Conservation (phyloP, 2,329 filamentous ascomycete genomes). For the Aspergillus fumigatus region DNA sequence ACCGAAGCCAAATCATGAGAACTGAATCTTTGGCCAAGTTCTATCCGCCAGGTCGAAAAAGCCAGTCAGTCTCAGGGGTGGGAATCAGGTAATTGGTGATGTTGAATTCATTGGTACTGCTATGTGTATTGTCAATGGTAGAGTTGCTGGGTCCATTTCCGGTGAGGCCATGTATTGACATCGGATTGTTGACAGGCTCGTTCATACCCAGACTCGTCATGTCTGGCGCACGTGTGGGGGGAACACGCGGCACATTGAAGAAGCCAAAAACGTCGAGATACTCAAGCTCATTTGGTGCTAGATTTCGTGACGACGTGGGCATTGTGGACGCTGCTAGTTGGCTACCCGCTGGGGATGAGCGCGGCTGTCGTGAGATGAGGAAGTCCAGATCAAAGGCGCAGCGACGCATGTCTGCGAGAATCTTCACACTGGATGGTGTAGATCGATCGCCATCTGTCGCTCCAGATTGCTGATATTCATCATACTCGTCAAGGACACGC, state of each 20-base stretch:
- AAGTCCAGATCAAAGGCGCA: constrained; percentile 89
- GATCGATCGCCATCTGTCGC: constrained; percentile 63
- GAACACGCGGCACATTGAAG: constrained; percentile 81
- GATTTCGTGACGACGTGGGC: constrained; percentile 54
- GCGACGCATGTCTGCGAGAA: constrained; percentile 84
- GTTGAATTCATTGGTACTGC: constrained; percentile 38
- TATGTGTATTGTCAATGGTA: constrained; percentile 16
- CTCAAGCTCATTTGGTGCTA: constrained; percentile 77
- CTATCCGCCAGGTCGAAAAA: constrained; percentile 30
- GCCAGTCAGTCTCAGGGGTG: constrained; percentile 45
- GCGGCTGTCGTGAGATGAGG: constrained; percentile 76
- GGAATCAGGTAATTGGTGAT: constrained; percentile 45
- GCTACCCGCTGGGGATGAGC: constrained; percentile 33
- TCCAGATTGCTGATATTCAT: constrained; percentile 64
- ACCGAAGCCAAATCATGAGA: background rate
- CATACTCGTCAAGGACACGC: constrained; percentile 80
- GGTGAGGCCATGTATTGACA: constrained; percentile 35
- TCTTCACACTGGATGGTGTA: constrained; percentile 78
- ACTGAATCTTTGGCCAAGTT: background rate
- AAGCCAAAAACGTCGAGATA: constrained; percentile 93
- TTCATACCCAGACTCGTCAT: constrained; percentile 22
- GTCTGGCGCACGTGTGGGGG: constrained; percentile 34
- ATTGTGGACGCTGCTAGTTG: constrained; percentile 20
- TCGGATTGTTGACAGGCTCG: constrained; percentile 27
- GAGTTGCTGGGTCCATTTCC: constrained; percentile 10